Conservation (phyloP, 495 filamentous ascomycete genomes). For the Aspergillus ellipticus region DNA sequence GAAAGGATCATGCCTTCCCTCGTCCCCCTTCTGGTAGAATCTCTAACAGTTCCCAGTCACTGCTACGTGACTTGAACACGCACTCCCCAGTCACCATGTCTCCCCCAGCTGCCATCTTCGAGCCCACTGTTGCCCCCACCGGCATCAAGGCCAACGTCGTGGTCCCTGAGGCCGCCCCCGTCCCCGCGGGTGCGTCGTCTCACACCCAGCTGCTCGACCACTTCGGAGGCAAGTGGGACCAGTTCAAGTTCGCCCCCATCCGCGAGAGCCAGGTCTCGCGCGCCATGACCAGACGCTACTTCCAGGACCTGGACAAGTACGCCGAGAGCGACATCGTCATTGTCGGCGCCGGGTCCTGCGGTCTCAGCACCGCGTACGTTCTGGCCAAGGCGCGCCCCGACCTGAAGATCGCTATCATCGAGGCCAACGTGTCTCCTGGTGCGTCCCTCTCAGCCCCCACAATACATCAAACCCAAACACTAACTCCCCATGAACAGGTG, state of each 20-base stretch:
- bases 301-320: constrained; percentile 80
- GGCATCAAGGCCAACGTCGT: constrained; percentile 46
- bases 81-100: constrained; percentile 56
- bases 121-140: constrained; percentile 38
- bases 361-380: constrained; percentile 77
- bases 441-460: constrained; percentile 7
- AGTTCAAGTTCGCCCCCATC: constrained; percentile 80
- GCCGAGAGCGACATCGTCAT: constrained; percentile 92
- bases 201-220: constrained; percentile 55
- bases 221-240: constrained; percentile 65
- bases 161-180: constrained; percentile 36
- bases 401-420: constrained; percentile 87
- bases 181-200: constrained; percentile 32
- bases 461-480: background rate
- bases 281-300: constrained; percentile 90
- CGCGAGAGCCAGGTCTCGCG: constrained; percentile 86
- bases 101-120: constrained; percentile 61
- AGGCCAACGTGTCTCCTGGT: constrained; percentile 78
- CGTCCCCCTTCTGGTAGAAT: constrained; percentile 32
- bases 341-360: constrained; percentile 83
- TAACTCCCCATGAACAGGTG: constrained; percentile 46
- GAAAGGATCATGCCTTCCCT: constrained; percentile 88
- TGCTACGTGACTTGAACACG: constrained; percentile 29
- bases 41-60: constrained; percentile 37
- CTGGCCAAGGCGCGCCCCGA: constrained; percentile 81